These are phyloP conservation scores for Spathaspora gorwiae DNA, from an alignment of 805 yeast genomes.

Conservation along the genomic window DNA sequence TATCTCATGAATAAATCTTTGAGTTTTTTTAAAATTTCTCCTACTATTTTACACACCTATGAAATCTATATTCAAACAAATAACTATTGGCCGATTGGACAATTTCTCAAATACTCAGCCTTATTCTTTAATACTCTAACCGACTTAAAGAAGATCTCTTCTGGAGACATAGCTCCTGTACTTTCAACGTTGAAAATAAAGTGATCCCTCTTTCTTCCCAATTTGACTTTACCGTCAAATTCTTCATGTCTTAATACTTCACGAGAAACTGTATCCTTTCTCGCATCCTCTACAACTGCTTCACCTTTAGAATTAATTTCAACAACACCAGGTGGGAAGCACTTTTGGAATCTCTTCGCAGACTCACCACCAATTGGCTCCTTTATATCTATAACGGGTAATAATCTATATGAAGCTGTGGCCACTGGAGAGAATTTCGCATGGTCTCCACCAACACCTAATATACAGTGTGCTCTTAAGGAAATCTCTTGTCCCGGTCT, in stretches of 20 bases:
- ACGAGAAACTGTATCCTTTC: constrained; percentile 95
- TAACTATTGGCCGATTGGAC: constrained; percentile 61
- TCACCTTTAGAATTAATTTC: constrained; percentile 61
- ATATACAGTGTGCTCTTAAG: constrained; percentile 80
- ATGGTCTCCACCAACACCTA: constrained; percentile 92
- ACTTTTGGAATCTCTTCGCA: constrained; percentile 76
- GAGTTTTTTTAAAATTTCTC: too few relatives aligned
- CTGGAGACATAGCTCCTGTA: constrained; percentile 96
- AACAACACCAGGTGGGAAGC: constrained; percentile 92
- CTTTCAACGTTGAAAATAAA: constrained; percentile 93
- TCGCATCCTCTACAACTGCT: constrained; percentile 82
- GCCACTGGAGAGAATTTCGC: constrained; percentile 97
- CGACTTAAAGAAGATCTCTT: constrained; percentile 89
- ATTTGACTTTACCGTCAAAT: constrained; percentile 80
- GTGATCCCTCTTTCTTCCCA: constrained; percentile 89
- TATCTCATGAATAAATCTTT: too few relatives aligned
- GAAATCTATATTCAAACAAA: too few relatives aligned
- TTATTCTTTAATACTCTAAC: constrained; percentile 82
- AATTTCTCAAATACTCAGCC: constrained; percentile 71
- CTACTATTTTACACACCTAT: too few relatives aligned
- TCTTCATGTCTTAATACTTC: constrained; percentile 94
- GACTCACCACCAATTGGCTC: constrained; percentile 71
- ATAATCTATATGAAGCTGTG: constrained; percentile 89
- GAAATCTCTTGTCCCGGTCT: constrained; percentile 97
- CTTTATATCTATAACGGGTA: constrained; percentile 79